Percentiles rank a stretch among this genome's conserved stretches.
These are phyloP conservation scores for Borealophlyctis nickersoniae DNA, from an alignment of 192 early-diverging fungal species.

Conservation along the genomic window DNA sequence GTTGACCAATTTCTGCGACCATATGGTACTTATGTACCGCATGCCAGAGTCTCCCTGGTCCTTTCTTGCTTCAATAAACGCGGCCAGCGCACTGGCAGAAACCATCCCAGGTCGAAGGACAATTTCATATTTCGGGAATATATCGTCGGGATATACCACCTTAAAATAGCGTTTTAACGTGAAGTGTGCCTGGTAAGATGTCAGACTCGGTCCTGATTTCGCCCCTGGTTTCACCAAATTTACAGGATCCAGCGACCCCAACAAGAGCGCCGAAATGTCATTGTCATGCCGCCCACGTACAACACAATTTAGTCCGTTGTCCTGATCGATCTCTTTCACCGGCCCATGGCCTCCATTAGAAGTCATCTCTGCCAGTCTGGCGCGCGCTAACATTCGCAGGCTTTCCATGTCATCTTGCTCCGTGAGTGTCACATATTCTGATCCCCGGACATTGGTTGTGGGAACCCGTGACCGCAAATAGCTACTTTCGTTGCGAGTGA, in stretches of 20 bases:
- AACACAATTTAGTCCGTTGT: background rate
- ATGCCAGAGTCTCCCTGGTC: too few species aligned
- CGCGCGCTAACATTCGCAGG: constrained; percentile 31
- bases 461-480: constrained; percentile 92
- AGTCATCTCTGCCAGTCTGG: constrained; percentile 46
- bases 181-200: too few species aligned
- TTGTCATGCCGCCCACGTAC: constrained; percentile 15
- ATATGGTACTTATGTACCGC: too few species aligned
- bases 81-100: too few species aligned
- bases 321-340: background rate
- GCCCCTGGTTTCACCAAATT: constrained; percentile 21
- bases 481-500: constrained; percentile 72
- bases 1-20: too few species aligned
- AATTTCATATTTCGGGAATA: too few species aligned
- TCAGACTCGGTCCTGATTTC: too few species aligned
- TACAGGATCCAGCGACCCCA: constrained; percentile 16
- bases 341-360: constrained; percentile 13
- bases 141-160: too few species aligned
- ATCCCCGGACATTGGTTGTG: constrained; percentile 65
- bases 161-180: too few species aligned
- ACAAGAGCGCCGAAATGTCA: constrained; percentile 18
- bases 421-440: constrained; percentile 79
- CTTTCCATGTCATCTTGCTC: constrained; percentile 40
- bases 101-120: too few species aligned
- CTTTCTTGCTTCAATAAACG: too few species aligned